phyloP scores from a whole-genome alignment of 768 basidiomycete genomes.

The Fistulinella prunicolor region DNA sequence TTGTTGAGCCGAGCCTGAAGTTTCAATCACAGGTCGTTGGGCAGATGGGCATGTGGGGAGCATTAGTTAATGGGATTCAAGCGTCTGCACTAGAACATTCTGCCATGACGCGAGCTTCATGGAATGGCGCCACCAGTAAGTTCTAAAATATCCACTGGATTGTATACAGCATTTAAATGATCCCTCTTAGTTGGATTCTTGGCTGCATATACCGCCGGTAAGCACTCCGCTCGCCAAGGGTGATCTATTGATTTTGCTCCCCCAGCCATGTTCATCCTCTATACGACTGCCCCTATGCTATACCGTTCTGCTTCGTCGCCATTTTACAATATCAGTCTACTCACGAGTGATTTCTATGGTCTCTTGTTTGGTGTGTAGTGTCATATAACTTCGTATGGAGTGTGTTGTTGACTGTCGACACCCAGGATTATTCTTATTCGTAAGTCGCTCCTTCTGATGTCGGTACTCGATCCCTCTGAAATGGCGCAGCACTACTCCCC shows the following conservation, averaged over 20 bases:
- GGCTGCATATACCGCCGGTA: conserved; percentile 47
- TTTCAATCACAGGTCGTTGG: conserved; percentile 59
- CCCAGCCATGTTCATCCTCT: conserved; percentile 77
- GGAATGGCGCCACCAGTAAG: conserved; percentile 72
- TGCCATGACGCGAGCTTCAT: conserved; percentile 60
- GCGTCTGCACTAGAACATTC: conserved; percentile 72
- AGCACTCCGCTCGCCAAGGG: background rate
- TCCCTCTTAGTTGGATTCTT: conserved; percentile 46
- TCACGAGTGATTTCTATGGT: conserved; percentile 89
- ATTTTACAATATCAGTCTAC: conserved; percentile 79
- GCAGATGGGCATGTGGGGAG: conserved; percentile 83
- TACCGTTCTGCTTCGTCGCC: conserved; percentile 85
- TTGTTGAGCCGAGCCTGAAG: background rate
- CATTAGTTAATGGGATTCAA: conserved; percentile 75
- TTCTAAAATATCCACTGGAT: conserved; percentile 32
- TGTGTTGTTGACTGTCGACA: conserved; percentile 3
- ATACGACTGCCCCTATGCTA: conserved; percentile 80
- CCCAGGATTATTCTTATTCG: conserved; percentile 51
- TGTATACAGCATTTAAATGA: background rate
- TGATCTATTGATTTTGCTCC: background rate
- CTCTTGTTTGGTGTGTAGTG: conserved; percentile 60
- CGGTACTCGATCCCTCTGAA: conserved; percentile 1
- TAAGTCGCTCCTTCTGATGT: conserved; percentile 26
- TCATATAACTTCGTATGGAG: background rate
- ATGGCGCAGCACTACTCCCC: conserved; percentile 66